Conservation (phyloP, 768 basidiomycete genomes). For the Trametes meyenii region DNA sequence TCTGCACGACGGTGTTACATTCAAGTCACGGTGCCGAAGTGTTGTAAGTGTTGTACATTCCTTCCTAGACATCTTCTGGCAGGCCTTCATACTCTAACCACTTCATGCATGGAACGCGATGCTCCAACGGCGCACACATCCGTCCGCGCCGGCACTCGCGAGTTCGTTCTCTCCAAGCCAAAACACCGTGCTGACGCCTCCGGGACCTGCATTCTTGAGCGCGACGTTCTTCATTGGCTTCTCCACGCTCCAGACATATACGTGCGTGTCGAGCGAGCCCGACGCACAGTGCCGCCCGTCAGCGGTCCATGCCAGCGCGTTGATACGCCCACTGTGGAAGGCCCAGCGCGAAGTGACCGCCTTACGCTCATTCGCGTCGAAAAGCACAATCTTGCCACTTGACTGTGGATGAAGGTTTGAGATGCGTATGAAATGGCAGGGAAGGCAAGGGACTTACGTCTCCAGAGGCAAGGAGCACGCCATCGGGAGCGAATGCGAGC, state of each 20-base stretch:
- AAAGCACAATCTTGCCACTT: conserved; percentile 78
- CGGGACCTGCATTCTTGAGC: conserved; percentile 84
- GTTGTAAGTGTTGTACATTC: background rate
- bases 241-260: conserved; percentile 83
- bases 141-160: conserved; percentile 80
- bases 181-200: conserved; percentile 79
- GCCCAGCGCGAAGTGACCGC: conserved; percentile 79
- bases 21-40: background rate
- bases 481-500: conserved; percentile 81
- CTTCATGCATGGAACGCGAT: conserved; percentile 45
- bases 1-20: background rate
- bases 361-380: conserved; percentile 70
- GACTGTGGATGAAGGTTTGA: conserved; percentile 51
- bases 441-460: conserved; percentile 64
- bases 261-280: conserved; percentile 89
- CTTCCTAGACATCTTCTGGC: background rate
- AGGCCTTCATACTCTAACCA: background rate
- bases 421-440: background rate
- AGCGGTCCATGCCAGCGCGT: conserved; percentile 74
- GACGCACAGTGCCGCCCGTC: conserved; percentile 81
- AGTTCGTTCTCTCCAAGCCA: conserved; percentile 72
- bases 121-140: conserved; percentile 74
- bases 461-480: conserved; percentile 73
- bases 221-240: conserved; percentile 73
- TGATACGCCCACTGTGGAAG: conserved; percentile 81